Evolutionary conservation across 805 yeast species (phyloP), one percentile per base, ranked within the genome.

Genomic region (Metschnikowia koreensis): DNA sequence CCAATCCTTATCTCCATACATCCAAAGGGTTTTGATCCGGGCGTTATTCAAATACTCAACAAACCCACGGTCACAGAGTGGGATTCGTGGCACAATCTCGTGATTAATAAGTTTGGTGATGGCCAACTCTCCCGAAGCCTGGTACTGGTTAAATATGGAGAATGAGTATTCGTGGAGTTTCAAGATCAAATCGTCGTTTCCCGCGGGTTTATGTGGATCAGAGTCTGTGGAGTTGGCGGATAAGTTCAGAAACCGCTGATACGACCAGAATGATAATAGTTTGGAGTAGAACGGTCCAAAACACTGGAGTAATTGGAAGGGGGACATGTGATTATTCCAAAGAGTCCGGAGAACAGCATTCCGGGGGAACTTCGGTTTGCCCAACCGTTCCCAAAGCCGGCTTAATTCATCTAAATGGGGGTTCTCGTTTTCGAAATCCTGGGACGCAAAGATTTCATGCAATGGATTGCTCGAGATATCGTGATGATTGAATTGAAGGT

Each of bases 1-100:
- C 78, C 78, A 74, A 52, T 74, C 78, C 38, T 66, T 68, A 11
- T 72, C 77, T 0, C 78, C 78, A 46, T 74, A 74, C 41, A 73
- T 40, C 74, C 77, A 72, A 2, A 67, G 48, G 0, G 65, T 59
- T 28, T 60, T 56, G n/a, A 71, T 58, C 3, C 61, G 52, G 11
- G 62, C 45, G 6, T 64, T 55, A 8, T 52, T 48, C 15, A 73
- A 54, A 46, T 59, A 66, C 44, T 70, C 70, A 7, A 64, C 65
- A 31, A 63, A 49, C 2, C 74, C 74, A 9, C 77, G 64, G 50
- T 73, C 77, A 49, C 75, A 62, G n/a, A 74, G 58, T 2, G 78
- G 78, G 16, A 74, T 55, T 22, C 61, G 55, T 1, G 78, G 70
- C 33, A 74, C 60, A 26, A 74, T 71, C 51, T 73, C 76, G 54